These are phyloP conservation scores for Saccharomyces hybrid DNA, from an alignment of 1,139 yeast species.

Conservation along the genomic window DNA sequence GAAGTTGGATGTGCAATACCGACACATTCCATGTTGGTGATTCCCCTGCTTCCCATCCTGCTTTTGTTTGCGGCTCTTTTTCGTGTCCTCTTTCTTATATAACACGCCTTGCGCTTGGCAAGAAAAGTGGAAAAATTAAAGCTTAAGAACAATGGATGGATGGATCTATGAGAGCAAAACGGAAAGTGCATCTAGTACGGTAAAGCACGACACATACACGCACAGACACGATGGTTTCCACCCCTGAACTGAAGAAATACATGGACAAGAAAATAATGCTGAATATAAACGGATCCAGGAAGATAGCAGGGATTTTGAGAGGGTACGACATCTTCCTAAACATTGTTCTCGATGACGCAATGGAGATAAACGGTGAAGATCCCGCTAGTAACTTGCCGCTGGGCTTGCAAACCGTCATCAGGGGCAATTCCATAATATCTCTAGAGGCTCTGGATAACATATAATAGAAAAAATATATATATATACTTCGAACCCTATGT, in stretches of 20 bases:
- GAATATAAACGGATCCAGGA: conserved; percentile 67
- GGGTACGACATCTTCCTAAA: conserved; percentile 76
- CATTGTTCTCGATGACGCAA: conserved; percentile 65
- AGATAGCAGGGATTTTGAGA: conserved; percentile 61
- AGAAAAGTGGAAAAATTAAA: not conserved
- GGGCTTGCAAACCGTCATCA: conserved; percentile 37
- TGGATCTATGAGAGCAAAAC: not conserved
- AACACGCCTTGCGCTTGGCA: not conserved
- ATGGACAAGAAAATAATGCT: conserved; percentile 67
- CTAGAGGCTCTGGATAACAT: conserved; percentile 39
- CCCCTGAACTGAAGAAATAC: conserved; percentile 61
- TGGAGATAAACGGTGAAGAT: conserved; percentile 45
- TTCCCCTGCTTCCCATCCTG: not conserved
- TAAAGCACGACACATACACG: not conserved
- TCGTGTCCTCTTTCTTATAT: not conserved
- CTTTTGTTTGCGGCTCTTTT: not conserved
- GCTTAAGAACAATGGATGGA: not conserved
- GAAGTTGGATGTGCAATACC: not conserved
- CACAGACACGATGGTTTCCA: conserved; percentile 42
- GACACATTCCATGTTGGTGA: not conserved
- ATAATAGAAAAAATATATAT: not conserved
- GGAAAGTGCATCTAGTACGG: not conserved
- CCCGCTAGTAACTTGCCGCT: conserved; percentile 39
- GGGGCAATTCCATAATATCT: conserved; percentile 58
- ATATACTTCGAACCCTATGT: not conserved